A percentile compares a stretch with the other conserved stretches of the same genome.
Conservation (phyloP, 2,329 filamentous ascomycete species). For the Sporothrix schenckii region DNA sequence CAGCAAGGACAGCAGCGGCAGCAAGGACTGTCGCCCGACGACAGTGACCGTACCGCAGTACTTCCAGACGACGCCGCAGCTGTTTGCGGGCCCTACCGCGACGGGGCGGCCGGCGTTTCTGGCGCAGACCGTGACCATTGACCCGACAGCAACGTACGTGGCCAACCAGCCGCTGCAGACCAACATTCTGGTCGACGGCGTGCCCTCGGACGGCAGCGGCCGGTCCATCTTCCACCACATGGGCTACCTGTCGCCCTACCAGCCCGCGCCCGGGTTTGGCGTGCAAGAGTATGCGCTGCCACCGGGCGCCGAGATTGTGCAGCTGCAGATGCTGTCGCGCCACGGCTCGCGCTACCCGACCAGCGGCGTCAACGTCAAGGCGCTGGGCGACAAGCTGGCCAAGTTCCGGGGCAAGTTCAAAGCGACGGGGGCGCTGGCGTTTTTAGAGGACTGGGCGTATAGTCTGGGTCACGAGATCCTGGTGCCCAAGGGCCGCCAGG, state of each 20-base stretch:
- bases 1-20: background rate
- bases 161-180: slow-evolving; percentile 73
- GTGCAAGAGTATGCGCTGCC: slow-evolving; percentile 72
- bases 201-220: slow-evolving; percentile 48
- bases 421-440: slow-evolving; percentile 62
- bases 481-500: slow-evolving; percentile 71
- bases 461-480: slow-evolving; percentile 71
- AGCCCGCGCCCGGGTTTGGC: slow-evolving; percentile 72
- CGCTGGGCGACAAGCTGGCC: slow-evolving; percentile 60
- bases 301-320: slow-evolving; percentile 66
- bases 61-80: slow-evolving; percentile 63
- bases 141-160: slow-evolving; percentile 66
- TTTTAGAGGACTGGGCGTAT: slow-evolving; percentile 71
- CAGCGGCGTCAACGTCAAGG: slow-evolving; percentile 56
- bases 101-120: slow-evolving; percentile 71
- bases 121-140: slow-evolving; percentile 69
- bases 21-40: slow-evolving; percentile 35
- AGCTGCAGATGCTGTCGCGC: slow-evolving; percentile 72
- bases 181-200: slow-evolving; percentile 65
- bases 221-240: slow-evolving; percentile 66
- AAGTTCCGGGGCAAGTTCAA: slow-evolving; percentile 57
- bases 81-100: slow-evolving; percentile 67
- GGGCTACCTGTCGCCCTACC: slow-evolving; percentile 71
- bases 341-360: slow-evolving; percentile 77
- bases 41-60: slow-evolving; percentile 57